Conservation (phyloP, 2,329 filamentous ascomycete species). For the Diaporthe vaccinii region DNA sequence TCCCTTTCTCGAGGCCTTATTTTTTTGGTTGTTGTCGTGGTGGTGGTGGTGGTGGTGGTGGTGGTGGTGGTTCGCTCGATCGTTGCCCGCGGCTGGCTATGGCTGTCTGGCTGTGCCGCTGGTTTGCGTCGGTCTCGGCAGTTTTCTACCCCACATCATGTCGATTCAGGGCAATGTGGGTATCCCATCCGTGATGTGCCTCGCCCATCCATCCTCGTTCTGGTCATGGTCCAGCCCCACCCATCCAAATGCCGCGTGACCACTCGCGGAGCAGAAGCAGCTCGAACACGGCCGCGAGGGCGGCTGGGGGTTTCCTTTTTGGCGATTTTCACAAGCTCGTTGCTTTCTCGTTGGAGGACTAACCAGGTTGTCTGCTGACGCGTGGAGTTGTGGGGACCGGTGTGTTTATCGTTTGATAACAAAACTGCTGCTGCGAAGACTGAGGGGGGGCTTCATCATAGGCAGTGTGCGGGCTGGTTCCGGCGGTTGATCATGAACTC, state of each 20-base stretch:
- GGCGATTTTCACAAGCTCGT: neutral
- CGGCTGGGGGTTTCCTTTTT: neutral
- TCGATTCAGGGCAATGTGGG: constrained; percentile 22
- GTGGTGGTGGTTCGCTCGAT: neutral
- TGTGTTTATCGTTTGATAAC: neutral
- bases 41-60: neutral
- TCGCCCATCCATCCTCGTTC: constrained; percentile 7
- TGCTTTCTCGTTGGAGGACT: neutral
- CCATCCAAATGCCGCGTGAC: neutral
- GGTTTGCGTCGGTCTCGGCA: constrained; percentile 12
- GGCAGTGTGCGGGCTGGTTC: constrained; percentile 45
- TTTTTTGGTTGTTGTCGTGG: neutral
- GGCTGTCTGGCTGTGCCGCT: neutral
- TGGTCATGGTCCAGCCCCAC: constrained; percentile 15
- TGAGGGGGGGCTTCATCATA: constrained; percentile 35
- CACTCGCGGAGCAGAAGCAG: neutral
- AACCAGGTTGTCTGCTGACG: neutral
- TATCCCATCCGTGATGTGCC: constrained; percentile 3
- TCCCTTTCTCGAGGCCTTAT: neutral
- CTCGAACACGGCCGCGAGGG: neutral
- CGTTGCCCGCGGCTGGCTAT: neutral
- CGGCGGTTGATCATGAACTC: constrained; percentile 54
- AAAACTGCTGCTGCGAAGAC: constrained; percentile 4
- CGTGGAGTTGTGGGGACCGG: neutral
- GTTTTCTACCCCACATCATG: neutral